Evolutionary conservation across 305 asterid species (phyloP), one percentile per base, ranked within the genome.

Genomic region (Fraxinus xanthoxyloides): DNA sequence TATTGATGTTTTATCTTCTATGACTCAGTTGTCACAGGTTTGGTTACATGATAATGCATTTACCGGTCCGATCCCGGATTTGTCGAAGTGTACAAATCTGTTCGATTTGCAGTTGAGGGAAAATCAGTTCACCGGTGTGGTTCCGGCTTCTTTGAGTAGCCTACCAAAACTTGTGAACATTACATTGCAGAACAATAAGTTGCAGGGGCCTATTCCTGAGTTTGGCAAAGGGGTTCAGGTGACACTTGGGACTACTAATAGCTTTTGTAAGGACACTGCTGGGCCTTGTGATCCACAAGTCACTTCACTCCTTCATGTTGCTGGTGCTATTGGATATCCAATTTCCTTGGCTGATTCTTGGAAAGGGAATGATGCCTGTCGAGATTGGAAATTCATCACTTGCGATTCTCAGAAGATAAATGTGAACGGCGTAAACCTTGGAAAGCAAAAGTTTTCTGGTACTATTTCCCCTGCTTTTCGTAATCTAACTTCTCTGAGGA

Each of bases 251-350:
- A 26, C 74, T 32, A 89, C 93, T 2, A 94, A 96, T 83, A 88
- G 94, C 85, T 96, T 94, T n/a, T 95, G 99, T 76, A 85, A 79
- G 59, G 74, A 78, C 4, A 81, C 76, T 32, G 93, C 97, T 0
- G 97, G 98, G 35, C 93, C 96, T 15, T 95, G 98, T 76, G 98
- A 94, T 89, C 92, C 88, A 4, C 99, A 94, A 85, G 98, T 95
- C 59, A 85, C 85, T 30, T 75, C 85, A 3, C 99, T 95, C 79
- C 97, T 95, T 54, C 93, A 83, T 46, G 92, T 94, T 69, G 97
- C 98, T 4, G 91, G 88, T 75, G 94, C 91, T 78, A 70, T 96
- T 0, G 97, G 97, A 48, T 96, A 88, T 63, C 99, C 99, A 0
- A 78, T 86, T 86, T 4, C 87, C 7, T 85, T 96, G 85, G 98